phyloP scores from a whole-genome alignment of 306 rosid species.

The Nissolia schottii region DNA sequence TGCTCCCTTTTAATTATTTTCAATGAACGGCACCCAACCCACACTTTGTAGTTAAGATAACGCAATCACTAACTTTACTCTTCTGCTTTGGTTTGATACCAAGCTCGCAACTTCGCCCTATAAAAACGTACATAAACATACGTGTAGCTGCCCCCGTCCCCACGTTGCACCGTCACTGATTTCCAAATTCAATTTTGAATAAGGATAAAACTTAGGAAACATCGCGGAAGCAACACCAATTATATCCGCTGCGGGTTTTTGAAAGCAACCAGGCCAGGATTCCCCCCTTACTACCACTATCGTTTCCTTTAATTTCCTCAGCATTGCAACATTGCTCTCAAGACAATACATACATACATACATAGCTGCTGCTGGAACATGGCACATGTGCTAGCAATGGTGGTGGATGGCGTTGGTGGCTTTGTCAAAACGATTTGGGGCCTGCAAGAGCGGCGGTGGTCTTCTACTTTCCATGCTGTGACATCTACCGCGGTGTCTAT shows the following conservation, averaged over 20 bases:
- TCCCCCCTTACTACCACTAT: neutral
- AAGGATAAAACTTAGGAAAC: slow-evolving; percentile 26
- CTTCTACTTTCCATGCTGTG: slow-evolving; percentile 36
- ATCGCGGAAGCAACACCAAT: slow-evolving; percentile 42
- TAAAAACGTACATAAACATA: neutral
- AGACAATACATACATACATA: neutral
- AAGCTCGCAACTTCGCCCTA: neutral
- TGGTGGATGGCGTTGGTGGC: slow-evolving; percentile 33
- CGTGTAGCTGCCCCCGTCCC: neutral
- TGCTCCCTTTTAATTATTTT: no score
- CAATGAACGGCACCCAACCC: neutral
- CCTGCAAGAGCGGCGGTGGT: slow-evolving; percentile 57
- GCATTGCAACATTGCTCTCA: neutral
- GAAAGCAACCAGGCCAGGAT: neutral
- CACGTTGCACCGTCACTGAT: neutral
- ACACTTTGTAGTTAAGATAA: neutral
- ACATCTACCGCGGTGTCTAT: slow-evolving; percentile 43
- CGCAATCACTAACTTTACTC: neutral
- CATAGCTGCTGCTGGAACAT: slow-evolving; percentile 18
- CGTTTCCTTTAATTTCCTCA: neutral
- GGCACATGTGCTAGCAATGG: slow-evolving; percentile 38
- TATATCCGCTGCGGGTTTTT: slow-evolving; percentile 1
- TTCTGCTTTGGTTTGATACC: neutral
- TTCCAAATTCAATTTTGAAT: neutral
- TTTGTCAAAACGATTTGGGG: slow-evolving; percentile 56